These are phyloP conservation scores for Aureobasidium sp. DNA, from an alignment of 2,329 filamentous ascomycete species.

Conservation along the genomic window DNA sequence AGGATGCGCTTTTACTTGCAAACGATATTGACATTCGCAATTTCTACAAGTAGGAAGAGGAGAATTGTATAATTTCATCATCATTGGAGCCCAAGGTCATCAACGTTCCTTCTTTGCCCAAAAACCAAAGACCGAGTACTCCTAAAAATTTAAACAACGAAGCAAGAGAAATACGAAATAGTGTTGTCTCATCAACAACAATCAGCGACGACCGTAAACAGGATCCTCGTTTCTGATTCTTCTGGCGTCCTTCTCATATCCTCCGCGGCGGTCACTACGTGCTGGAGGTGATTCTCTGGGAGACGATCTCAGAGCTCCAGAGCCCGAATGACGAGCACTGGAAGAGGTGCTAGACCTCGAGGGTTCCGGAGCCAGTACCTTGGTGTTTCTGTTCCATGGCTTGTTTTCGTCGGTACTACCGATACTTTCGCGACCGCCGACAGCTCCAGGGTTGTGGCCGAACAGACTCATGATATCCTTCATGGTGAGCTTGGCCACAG, in stretches of 20 bases:
- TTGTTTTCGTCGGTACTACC: slow-evolving; percentile 15
- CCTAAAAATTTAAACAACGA: not conserved
- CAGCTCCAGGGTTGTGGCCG: slow-evolving; percentile 55
- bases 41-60: not conserved
- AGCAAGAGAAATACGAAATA: slow-evolving; percentile 8
- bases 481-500: slow-evolving; percentile 80
- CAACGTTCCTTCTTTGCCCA: not conserved
- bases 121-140: not conserved
- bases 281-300: not conserved
- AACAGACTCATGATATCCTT: slow-evolving; percentile 92
- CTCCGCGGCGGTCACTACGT: slow-evolving; percentile 11
- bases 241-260: slow-evolving; percentile 16
- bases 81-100: not conserved
- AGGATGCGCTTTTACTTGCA: no score
- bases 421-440: slow-evolving; percentile 16
- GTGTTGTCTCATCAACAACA: not conserved
- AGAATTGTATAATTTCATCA: not conserved
- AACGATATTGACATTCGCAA: no score
- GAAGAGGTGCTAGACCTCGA: slow-evolving; percentile 9
- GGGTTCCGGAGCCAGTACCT: slow-evolving; percentile 29
- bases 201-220: slow-evolving; percentile 29
- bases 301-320: not conserved
- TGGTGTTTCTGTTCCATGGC: slow-evolving; percentile 34
- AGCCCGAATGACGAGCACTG: slow-evolving; percentile 3
- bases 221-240: slow-evolving; percentile 24